Base-by-base conservation (phyloP, 495 filamentous ascomycete species). In the Friedmanniomyces endolithicus region DNA sequence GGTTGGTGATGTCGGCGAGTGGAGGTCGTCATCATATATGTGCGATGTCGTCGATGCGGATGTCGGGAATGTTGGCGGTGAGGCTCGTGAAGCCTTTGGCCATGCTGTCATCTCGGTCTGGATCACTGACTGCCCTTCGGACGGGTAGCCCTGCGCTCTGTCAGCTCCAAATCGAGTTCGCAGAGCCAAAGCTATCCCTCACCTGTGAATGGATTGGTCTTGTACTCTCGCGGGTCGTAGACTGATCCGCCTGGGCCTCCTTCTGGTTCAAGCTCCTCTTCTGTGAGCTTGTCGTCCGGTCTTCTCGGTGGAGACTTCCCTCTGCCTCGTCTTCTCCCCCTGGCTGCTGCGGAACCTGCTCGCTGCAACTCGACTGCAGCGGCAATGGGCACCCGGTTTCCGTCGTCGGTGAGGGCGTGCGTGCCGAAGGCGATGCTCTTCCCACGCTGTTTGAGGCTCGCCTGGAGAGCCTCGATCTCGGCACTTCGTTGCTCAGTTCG, bases 381-480 rank as follows among this genome's bases (percentile, higher is more conserved):
- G 25, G 54, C 14, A 51, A 63, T 44, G 33, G 60, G 60, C 25
- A 63, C 44, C 48, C 48, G 45, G 17, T 63, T 56, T 19, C 60
- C 60, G 37, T 63, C 60, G 48, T 63, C 60, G 23, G 60, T 63
- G 60, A 63, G 17, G 14, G 60, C 60, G 52, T 63, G 56, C 24
- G 60, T 52, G 41, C 51, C 52, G 48, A 63, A 63, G 34, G 56
- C 33, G 60, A 63, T 63, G 51, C 44, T 51, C 52, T 63, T 63
- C 43, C 60, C 60, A 49, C 60, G 56, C 22, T 53, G 52, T 17
- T 35, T 59, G 41, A 63, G 48, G 50, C 48, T 40, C 33, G 60
- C 43, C 44, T 56, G 56, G 54, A 63, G 39, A 40, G 60, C 60
- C 25, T 59, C 60, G 50, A 63, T 39, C 60, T 63, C 60, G 46